phyloP scores from a whole-genome alignment of 2,329 filamentous ascomycete genomes.

The Nemania abortiva region DNA sequence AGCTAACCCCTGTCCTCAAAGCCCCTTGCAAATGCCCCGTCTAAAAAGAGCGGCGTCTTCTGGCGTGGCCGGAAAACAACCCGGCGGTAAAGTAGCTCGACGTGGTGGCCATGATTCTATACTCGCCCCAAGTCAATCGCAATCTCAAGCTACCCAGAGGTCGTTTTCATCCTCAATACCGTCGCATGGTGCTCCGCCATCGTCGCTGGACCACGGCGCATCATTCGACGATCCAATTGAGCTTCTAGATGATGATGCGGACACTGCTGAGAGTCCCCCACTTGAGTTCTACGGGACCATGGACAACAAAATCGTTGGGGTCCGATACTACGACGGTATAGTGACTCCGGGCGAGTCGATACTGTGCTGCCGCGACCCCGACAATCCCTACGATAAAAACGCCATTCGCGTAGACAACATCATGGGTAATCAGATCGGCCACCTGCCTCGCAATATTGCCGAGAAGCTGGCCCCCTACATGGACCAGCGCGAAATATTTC shows the following conservation, averaged over 20 bases:
- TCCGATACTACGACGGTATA: constrained; percentile 65
- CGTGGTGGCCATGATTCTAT: constrained; percentile 28
- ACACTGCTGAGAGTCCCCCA: constrained; percentile 56
- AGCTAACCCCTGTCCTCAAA: constrained; percentile 1
- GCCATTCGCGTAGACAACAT: constrained; percentile 85
- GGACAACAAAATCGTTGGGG: constrained; percentile 69
- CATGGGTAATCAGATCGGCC: constrained; percentile 79
- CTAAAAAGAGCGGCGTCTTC: constrained; percentile 40
- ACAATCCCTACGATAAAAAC: constrained; percentile 77
- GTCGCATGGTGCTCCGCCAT: constrained; percentile 34
- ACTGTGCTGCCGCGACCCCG: constrained; percentile 68
- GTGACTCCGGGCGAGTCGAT: constrained; percentile 71
- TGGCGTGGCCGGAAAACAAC: constrained; percentile 27
- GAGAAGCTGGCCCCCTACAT: constrained; percentile 80
- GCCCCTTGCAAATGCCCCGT: constrained; percentile 27
- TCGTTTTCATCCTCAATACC: constrained; percentile 30
- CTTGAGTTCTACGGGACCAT: constrained; percentile 63
- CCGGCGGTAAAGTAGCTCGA: constrained; percentile 36
- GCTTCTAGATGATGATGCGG: constrained; percentile 53
- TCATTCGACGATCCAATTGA: constrained; percentile 46
- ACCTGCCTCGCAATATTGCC: constrained; percentile 76
- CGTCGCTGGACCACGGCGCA: constrained; percentile 36
- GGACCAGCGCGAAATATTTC: constrained; percentile 68
- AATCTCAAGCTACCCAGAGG: constrained; percentile 17
- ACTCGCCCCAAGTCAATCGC: constrained; percentile 34